phyloP scores from a whole-genome alignment of 208 protist species.

The Acanthamoeba comandoni region DNA sequence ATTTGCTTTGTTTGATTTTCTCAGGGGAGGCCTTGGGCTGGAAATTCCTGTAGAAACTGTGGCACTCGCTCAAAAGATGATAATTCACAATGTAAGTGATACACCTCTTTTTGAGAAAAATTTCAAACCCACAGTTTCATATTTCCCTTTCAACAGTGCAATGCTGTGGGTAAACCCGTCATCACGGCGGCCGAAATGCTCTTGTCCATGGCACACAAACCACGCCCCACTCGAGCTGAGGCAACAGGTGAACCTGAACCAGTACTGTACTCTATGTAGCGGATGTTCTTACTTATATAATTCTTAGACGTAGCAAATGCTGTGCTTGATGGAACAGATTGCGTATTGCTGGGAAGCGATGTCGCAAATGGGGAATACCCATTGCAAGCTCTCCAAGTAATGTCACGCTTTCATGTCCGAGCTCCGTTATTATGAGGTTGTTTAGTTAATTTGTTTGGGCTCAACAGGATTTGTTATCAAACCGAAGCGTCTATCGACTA shows the following conservation, averaged over 20 bases:
- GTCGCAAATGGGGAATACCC: constrained; percentile 77
- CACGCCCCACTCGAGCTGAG: constrained; percentile 98
- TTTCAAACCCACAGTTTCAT: too few species aligned
- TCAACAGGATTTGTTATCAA: constrained; percentile 89
- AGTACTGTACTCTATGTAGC: too few species aligned
- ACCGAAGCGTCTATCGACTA: constrained; percentile 82
- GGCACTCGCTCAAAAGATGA: constrained; percentile 97
- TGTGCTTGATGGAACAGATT: constrained; percentile 98
- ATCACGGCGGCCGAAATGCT: constrained; percentile 99
- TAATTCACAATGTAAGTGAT: constrained; percentile 97
- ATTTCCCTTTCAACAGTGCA: constrained; percentile 15
- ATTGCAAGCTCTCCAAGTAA: too few species aligned
- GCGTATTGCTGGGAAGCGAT: constrained; percentile 98
- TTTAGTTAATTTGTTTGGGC: constrained; percentile 93
- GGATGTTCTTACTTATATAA: too few species aligned
- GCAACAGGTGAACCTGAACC: constrained; percentile 89
- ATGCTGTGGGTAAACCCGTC: constrained; percentile 93
- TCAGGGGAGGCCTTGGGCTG: constrained; percentile 96
- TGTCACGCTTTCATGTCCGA: neutral
- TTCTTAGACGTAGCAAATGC: constrained; percentile 94
- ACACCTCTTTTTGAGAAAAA: neutral
- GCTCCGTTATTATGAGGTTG: constrained; percentile 91
- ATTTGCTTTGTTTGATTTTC: neutral
- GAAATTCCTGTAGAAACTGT: constrained; percentile 98
- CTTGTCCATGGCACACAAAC: constrained; percentile 96